phyloP scores from a whole-genome alignment of 2,329 filamentous ascomycete genomes.

The Fusarium floridanum region DNA sequence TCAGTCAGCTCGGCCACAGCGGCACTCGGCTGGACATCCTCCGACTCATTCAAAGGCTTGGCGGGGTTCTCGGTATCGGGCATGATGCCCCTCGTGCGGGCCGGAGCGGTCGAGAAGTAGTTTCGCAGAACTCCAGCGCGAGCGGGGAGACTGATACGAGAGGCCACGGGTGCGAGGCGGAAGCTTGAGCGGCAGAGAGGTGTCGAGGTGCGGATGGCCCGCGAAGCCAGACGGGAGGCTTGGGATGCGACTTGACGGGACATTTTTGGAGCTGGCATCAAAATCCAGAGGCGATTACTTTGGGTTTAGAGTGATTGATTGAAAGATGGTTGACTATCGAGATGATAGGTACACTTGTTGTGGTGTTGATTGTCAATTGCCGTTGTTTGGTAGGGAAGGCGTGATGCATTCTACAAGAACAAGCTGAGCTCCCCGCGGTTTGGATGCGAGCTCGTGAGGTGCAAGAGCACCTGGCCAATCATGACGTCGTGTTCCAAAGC shows the following conservation, averaged over 20 bases:
- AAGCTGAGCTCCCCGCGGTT: not conserved
- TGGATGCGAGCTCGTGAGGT: constrained; percentile 11
- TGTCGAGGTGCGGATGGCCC: constrained; percentile 48
- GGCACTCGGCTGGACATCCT: constrained; percentile 54
- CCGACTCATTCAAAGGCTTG: constrained; percentile 56
- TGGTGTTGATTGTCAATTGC: constrained; percentile 23
- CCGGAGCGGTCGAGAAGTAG: constrained; percentile 49
- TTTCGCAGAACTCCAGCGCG: constrained; percentile 38
- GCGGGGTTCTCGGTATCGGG: constrained; percentile 70
- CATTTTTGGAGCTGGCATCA: constrained; percentile 42
- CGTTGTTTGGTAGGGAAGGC: constrained; percentile 13
- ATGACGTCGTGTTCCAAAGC: not conserved
- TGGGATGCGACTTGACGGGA: constrained; percentile 52
- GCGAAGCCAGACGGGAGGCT: constrained; percentile 54
- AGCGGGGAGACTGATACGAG: constrained; percentile 3
- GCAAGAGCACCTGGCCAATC: constrained; percentile 30
- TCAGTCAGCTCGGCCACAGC: constrained; percentile 74
- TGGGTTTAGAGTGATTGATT: not conserved
- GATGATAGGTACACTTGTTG: not conserved
- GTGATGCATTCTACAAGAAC: constrained; percentile 11
- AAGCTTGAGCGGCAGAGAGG: constrained; percentile 39
- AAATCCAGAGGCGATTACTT: not conserved
- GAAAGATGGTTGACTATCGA: not conserved
- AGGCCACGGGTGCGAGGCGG: constrained; percentile 29
- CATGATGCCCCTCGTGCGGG: constrained; percentile 64